Conservation (phyloP, 345 rosid species). For the Arabidopsis arenosa region DNA sequence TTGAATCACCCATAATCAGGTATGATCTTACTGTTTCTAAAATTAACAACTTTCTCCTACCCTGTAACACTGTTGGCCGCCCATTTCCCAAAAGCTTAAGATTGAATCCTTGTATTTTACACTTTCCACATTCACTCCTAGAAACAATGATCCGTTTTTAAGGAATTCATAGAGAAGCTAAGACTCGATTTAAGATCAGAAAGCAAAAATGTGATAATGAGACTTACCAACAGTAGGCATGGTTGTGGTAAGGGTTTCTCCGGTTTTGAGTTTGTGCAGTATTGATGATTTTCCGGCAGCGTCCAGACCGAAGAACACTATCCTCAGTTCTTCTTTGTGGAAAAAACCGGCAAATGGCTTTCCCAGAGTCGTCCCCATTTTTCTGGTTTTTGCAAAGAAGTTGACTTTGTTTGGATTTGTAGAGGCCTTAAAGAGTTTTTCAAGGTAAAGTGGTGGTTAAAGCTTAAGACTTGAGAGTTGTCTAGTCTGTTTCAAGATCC, state of each 20-base stretch:
- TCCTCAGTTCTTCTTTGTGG: constrained; percentile 22
- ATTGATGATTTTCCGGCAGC: constrained; percentile 42
- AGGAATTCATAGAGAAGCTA: background rate
- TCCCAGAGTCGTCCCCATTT: constrained; percentile 33
- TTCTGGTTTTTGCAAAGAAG: constrained; percentile 1
- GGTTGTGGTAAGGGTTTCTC: constrained; percentile 17
- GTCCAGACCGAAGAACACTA: constrained; percentile 31
- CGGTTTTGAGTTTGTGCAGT: constrained; percentile 41
- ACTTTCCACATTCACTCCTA: constrained; percentile 23
- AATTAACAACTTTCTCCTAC: constrained; percentile 16
- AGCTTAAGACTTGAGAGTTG: constrained; percentile 6
- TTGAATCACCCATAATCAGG: background rate
- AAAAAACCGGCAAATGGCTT: constrained; percentile 32
- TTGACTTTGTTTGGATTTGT: background rate
- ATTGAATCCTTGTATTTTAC: constrained; percentile 35
- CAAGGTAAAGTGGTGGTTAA: constrained; percentile 8
- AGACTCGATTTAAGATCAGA: background rate
- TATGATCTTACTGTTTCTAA: background rate
- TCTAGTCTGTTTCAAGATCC: constrained; percentile 20
- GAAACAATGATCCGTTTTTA: background rate
- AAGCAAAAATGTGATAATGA: no score
- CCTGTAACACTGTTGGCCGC: constrained; percentile 24
- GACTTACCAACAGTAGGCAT: constrained; percentile 31
- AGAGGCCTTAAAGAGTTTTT: constrained; percentile 28
- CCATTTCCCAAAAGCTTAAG: constrained; percentile 22